These are phyloP conservation scores for Saprolegnia diclina DNA, from an alignment of 352 stramenopile species.

Conservation along the genomic window DNA sequence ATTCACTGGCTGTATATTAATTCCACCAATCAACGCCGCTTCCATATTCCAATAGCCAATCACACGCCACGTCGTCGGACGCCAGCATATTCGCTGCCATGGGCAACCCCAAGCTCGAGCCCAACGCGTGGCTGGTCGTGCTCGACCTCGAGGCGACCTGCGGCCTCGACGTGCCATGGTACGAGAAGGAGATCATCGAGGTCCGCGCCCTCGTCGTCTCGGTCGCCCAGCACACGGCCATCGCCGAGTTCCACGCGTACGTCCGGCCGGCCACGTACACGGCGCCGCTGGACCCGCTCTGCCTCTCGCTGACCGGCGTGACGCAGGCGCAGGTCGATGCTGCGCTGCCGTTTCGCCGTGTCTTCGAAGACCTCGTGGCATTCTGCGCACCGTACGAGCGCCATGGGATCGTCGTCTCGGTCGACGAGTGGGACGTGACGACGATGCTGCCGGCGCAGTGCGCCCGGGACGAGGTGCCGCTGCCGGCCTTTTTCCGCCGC, in stretches of 20 bases:
- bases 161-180: neutral
- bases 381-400: neutral
- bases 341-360: neutral
- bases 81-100: too few species aligned
- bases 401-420: neutral
- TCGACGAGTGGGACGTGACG: neutral
- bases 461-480: neutral
- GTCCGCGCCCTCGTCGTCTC: neutral
- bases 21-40: too few species aligned
- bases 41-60: neutral
- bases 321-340: conserved; percentile 1
- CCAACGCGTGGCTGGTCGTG: neutral
- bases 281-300: conserved; percentile 3
- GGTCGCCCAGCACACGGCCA: neutral
- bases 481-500: conserved; percentile 3
- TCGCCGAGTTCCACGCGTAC: neutral
- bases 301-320: neutral
- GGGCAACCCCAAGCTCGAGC: neutral
- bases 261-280: neutral
- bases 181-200: conserved; percentile 9
- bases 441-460: conserved; percentile 4
- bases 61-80: neutral
- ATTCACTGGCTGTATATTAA: too few species aligned
- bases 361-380: neutral
- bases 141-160: neutral